Conservation (phyloP, 169 alveolate genomes). For the Cryptosporidium felis region DNA sequence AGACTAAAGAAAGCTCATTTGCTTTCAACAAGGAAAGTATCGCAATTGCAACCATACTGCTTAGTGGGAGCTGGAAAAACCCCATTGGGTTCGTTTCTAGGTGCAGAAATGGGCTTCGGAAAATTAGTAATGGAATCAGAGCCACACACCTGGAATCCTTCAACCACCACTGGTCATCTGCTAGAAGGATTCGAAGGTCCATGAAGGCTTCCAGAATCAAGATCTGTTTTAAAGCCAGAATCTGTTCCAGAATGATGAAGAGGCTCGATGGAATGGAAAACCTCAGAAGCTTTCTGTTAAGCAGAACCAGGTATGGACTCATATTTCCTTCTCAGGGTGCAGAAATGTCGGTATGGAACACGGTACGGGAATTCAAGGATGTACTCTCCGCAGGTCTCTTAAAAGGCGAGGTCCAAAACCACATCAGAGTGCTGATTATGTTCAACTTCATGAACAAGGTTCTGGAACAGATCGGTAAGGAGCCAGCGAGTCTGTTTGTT, state of each 20-base stretch:
- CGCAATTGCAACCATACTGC: background rate
- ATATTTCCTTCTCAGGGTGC: conserved; percentile 6
- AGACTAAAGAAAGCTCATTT: background rate
- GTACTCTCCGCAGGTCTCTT: conserved; percentile 6
- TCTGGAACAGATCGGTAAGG: background rate
- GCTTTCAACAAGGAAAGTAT: conserved; percentile 10
- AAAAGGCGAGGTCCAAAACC: conserved; percentile 15
- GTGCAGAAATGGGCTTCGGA: conserved; percentile 24
- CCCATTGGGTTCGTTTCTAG: conserved; percentile 3
- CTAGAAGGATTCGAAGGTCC: background rate
- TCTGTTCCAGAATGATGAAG: conserved; percentile 27
- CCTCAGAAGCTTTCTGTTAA: background rate
- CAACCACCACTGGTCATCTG: background rate
- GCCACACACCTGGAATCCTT: background rate
- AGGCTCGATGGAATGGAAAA: conserved; percentile 18
- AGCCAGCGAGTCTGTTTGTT: background rate
- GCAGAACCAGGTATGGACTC: conserved; percentile 18
- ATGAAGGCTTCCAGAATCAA: conserved; percentile 6
- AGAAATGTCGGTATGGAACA: conserved; percentile 41
- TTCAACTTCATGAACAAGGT: conserved; percentile 34
- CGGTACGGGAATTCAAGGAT: conserved; percentile 20
- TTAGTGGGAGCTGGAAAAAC: conserved; percentile 53
- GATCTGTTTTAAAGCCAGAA: conserved; percentile 5
- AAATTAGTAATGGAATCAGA: background rate
- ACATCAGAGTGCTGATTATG: conserved; percentile 27